phyloP scores from a whole-genome alignment of 1,139 yeast genomes.

The Taphrina communis region DNA sequence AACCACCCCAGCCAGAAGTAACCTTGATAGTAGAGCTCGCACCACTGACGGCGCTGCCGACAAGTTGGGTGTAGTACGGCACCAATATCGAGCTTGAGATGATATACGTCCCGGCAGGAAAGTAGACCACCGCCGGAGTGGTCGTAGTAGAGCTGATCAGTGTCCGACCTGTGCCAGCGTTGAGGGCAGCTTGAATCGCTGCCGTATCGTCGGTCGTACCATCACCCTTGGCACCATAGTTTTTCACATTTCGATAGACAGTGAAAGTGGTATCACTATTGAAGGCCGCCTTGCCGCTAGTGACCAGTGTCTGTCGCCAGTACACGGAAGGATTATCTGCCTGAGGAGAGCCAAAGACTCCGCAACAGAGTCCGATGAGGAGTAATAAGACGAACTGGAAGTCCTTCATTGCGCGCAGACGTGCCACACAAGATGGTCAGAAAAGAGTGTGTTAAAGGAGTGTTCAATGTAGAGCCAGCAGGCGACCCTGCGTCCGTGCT shows the following conservation, averaged over 20 bases:
- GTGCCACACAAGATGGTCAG: neutral
- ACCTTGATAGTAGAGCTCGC: constrained; percentile 39
- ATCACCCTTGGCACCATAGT: constrained; percentile 43
- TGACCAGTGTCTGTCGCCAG: constrained; percentile 19
- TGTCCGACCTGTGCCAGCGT: constrained; percentile 32
- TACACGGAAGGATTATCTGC: constrained; percentile 19
- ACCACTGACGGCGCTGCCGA: constrained; percentile 37
- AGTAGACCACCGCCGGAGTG: constrained; percentile 44
- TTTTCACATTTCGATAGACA: constrained; percentile 43
- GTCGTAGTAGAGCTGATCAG: constrained; percentile 38
- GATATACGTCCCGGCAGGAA: constrained; percentile 43
- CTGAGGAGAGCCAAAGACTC: neutral
- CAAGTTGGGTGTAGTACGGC: constrained; percentile 41
- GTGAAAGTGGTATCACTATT: constrained; percentile 36
- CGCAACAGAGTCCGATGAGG: neutral
- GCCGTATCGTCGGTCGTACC: constrained; percentile 43
- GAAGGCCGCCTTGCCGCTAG: constrained; percentile 39
- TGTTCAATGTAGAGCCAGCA: neutral
- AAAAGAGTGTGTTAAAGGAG: neutral
- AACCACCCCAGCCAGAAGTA: constrained; percentile 28
- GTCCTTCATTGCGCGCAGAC: neutral
- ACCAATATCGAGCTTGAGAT: constrained; percentile 31
- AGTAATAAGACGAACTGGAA: neutral
- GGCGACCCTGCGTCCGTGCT: neutral
- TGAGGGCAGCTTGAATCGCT: constrained; percentile 43